Conservation (phyloP, 352 stramenopile species). For the Phytopythium cucurbitacearum region DNA sequence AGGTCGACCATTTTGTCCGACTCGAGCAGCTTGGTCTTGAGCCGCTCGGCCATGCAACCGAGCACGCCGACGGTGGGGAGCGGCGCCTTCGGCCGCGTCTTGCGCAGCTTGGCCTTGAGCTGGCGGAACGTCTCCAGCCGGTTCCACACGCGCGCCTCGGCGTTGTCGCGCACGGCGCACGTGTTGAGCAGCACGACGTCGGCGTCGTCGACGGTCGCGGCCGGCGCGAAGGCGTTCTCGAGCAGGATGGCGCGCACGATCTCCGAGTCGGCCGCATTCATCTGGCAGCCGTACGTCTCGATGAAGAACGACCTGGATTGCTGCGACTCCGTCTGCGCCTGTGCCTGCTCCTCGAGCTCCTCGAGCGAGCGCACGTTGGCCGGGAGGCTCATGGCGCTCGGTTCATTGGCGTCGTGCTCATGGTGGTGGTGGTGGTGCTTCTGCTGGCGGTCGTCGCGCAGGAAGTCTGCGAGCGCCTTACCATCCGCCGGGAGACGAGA, state of each 20-base stretch:
- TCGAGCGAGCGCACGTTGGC: conserved; percentile 50
- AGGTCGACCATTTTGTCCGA: conserved; percentile 95
- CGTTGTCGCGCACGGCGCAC: conserved; percentile 99
- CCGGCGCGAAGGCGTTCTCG: conserved; percentile 56
- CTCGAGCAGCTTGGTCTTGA: conserved; percentile 96
- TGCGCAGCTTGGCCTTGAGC: conserved; percentile 69
- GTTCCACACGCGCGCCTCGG: conserved; percentile 94
- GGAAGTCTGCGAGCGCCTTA: conserved; percentile 66
- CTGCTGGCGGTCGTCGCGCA: conserved; percentile 34
- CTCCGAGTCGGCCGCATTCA: conserved; percentile 99
- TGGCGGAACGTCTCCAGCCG: conserved; percentile 75
- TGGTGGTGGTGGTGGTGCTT: conserved; percentile 12
- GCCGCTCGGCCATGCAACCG: conserved; percentile 99
- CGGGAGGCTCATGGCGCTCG: conserved; percentile 80
- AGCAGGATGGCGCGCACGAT: conserved; percentile 96
- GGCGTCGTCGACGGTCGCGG: conserved; percentile 62
- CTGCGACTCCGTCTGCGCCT: conserved; percentile 1
- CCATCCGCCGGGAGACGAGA: conserved; percentile 40
- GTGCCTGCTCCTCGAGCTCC: conserved; percentile 33
- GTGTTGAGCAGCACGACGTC: conserved; percentile 98
- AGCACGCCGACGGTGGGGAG: conserved; percentile 93
- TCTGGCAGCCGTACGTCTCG: conserved; percentile 99
- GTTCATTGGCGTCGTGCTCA: conserved; percentile 20
- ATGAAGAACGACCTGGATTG: conserved; percentile 66
- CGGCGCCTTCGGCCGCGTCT: conserved; percentile 36